phyloP scores from a whole-genome alignment of 1,139 yeast species.

The Nakaseomyces uthaithaninus region DNA sequence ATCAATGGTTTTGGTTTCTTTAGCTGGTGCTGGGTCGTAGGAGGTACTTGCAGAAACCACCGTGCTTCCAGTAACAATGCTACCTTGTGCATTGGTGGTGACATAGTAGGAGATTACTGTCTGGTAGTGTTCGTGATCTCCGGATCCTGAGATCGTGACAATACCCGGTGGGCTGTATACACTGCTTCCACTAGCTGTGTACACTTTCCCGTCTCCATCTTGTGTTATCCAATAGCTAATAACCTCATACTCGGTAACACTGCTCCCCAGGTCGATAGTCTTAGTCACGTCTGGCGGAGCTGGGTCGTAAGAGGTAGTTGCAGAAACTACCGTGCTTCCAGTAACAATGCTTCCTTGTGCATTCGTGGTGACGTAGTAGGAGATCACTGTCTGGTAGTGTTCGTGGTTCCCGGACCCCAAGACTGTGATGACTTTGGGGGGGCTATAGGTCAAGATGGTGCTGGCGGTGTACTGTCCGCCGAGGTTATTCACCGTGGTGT shows the following conservation, averaged over 20 bases:
- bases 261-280: background rate
- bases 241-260: background rate
- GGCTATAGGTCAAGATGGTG: background rate
- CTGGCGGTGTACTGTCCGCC: background rate
- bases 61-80: background rate
- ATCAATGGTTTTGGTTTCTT: background rate
- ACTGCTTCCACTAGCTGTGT: background rate
- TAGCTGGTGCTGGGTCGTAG: background rate
- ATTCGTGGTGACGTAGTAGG: background rate
- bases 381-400: background rate
- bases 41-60: background rate
- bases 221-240: background rate
- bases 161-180: background rate
- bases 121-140: background rate
- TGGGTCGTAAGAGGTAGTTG: background rate
- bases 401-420: background rate
- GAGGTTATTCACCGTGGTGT: background rate
- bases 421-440: background rate
- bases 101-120: background rate
- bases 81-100: background rate
- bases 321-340: background rate
- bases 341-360: background rate
- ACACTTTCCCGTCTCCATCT: background rate
- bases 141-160: background rate
- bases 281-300: background rate